Conservation (phyloP, 1,284 basidiomycete genomes). For the Thelephora terrestris region DNA sequence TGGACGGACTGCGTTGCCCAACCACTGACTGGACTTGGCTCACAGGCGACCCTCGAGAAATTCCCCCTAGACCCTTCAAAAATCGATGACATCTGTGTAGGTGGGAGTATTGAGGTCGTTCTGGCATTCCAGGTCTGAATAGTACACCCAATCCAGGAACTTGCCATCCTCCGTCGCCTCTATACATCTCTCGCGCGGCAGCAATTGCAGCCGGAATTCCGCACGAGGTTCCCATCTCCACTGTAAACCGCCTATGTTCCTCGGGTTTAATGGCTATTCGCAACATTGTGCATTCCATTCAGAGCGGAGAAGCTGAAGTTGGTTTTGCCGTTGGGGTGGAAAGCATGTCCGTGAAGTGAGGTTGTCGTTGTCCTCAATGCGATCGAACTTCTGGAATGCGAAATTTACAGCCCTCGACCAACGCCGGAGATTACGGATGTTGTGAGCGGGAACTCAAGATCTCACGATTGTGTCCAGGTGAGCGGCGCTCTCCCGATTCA, state of each 20-base stretch:
- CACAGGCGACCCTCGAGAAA: constrained; percentile 37
- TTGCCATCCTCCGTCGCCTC: constrained; percentile 79
- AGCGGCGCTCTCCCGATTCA: constrained; percentile 9
- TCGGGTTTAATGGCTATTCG: constrained; percentile 83
- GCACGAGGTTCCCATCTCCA: constrained; percentile 53
- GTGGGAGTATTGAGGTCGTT: constrained; percentile 26
- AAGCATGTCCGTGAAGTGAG: constrained; percentile 76
- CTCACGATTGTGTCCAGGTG: constrained; percentile 72
- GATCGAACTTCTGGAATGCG: not conserved
- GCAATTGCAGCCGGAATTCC: constrained; percentile 78
- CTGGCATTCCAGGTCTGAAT: not conserved
- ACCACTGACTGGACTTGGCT: not conserved
- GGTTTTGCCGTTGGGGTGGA: constrained; percentile 78
- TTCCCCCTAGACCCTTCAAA: constrained; percentile 42
- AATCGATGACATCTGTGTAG: constrained; percentile 77
- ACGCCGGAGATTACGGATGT: constrained; percentile 59
- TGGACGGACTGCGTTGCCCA: not conserved
- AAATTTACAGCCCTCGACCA: constrained; percentile 52
- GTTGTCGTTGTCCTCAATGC: constrained; percentile 8
- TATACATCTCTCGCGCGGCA: constrained; percentile 71
- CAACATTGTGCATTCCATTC: constrained; percentile 70
- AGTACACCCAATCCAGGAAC: constrained; percentile 37
- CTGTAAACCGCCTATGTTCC: constrained; percentile 78
- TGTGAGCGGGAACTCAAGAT: constrained; percentile 42
- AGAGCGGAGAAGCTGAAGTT: constrained; percentile 55